Base-by-base conservation (phyloP, 495 filamentous ascomycete species). In the Achaetomiella virescens region DNA sequence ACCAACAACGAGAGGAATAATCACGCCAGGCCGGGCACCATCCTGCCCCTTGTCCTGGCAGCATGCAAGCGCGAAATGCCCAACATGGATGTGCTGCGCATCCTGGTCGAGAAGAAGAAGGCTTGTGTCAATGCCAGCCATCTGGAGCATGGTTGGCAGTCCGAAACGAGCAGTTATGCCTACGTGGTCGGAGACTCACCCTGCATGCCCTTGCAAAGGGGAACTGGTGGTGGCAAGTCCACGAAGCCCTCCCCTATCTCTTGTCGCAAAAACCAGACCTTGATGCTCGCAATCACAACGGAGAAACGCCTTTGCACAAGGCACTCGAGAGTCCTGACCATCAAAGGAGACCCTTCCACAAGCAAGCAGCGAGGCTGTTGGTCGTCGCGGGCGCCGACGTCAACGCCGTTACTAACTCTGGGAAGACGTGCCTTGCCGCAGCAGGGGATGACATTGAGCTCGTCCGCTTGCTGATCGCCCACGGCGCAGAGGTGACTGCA, bases 241-340 rank as follows among this genome's bases (percentile, higher is more conserved):
- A 65, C n/a, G 50, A 67, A 21, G 74, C 72, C 22, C 64, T 80
- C 12, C 66, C 62, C 8, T 80, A 77, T 42, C 61, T 79, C 0
- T 11, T 79, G 2, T 31, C 70, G n/a, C 61, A 67, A 1, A 70
- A 70, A n/a, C 72, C 74, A 9, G 64, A 77, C 46, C 59, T 69
- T n/a, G 66, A 73, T 3, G 41, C 65, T 11, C 63, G 63, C 5
- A 65, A 77, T 48, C 45, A 54, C 2, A 29, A 63, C 1, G 75
- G 74, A 1, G 48, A 66, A 22, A 79, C 76, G 22, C 70, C 76
- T 1, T 40, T 81, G 15, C 68, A 70, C 31, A 46, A 62, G n/a
- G 75, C 76, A 1, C 62, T 76, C 1, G 68, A 33, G 53, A 62
- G 22, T 64, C 3, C 11, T 1, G 22, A 35, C 29, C 65, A 1